Conservation (phyloP, 495 filamentous ascomycete species). For the Penicillium waksmanii region DNA sequence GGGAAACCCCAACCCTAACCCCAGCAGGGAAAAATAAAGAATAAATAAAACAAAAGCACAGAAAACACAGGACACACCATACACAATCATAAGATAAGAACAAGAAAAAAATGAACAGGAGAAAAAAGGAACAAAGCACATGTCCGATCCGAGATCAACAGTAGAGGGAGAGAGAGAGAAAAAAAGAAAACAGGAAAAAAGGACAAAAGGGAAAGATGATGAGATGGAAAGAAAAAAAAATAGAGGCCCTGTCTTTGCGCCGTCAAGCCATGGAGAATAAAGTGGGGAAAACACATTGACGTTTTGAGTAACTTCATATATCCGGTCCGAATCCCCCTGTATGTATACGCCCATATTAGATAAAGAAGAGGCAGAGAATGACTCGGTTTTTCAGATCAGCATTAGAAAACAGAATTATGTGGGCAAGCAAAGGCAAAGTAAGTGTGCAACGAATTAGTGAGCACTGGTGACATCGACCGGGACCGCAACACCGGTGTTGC, state of each 20-base stretch:
- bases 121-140: conserved; percentile 20
- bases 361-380: conserved; percentile 28
- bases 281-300: conserved; percentile 26
- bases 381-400: conserved; percentile 28
- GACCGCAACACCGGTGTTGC: conserved; percentile 35
- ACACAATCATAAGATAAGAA: conserved; percentile 31
- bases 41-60: conserved; percentile 26
- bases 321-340: conserved; percentile 39
- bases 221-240: conserved; percentile 11
- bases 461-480: conserved; percentile 36
- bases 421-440: conserved; percentile 35
- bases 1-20: no score
- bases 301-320: conserved; percentile 32
- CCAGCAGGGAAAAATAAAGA: conserved; percentile 10
- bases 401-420: conserved; percentile 39
- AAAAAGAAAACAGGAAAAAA: neutral
- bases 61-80: conserved; percentile 8
- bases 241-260: conserved; percentile 41
- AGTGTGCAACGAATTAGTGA: conserved; percentile 35
- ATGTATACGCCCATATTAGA: conserved; percentile 52
- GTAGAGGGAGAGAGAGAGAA: conserved; percentile 20
- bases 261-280: conserved; percentile 42
- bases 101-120: conserved; percentile 26
- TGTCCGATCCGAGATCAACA: conserved; percentile 30
- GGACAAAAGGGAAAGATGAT: neutral